Evolutionary conservation across 1,139 yeast species (phyloP).

Genomic region (Saccharomyces uvarum): DNA sequence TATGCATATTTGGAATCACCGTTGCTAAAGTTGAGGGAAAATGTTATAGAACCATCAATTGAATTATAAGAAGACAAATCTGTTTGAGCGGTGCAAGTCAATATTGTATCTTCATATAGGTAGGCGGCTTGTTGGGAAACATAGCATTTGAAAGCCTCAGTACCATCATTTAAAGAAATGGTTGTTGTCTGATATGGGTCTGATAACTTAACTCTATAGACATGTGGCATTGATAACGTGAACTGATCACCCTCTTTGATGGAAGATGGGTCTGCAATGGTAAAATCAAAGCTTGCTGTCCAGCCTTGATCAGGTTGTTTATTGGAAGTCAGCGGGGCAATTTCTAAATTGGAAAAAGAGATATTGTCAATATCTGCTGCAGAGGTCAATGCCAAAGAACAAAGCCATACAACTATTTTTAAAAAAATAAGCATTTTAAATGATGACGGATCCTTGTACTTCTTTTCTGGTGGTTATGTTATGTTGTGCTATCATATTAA

Average conservation of each 20-base stretch:
- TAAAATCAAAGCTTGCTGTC: constrained; percentile 29
- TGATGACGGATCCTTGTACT: background rate
- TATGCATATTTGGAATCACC: constrained; percentile 30
- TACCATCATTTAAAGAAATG: constrained; percentile 21
- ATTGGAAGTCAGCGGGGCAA: constrained; percentile 18
- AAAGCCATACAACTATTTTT: background rate
- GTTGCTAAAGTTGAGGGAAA: constrained; percentile 28
- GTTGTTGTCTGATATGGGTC: constrained; percentile 13
- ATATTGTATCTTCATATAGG: constrained; percentile 20
- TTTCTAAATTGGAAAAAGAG: constrained; percentile 17
- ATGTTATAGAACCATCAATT: constrained; percentile 26
- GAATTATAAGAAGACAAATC: constrained; percentile 18
- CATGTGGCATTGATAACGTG: constrained; percentile 24
- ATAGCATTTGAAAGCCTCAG: constrained; percentile 27
- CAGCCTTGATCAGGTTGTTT: constrained; percentile 31
- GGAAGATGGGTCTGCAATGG: constrained; percentile 16
- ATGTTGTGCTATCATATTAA: background rate
- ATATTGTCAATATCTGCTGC: constrained; percentile 16
- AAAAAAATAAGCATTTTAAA: background rate
- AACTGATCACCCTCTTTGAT: constrained; percentile 27
- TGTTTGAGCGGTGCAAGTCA: constrained; percentile 26
- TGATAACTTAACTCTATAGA: constrained; percentile 32
- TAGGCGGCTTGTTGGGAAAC: constrained; percentile 33
- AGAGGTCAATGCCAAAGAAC: constrained; percentile 6
- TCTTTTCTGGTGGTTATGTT: background rate